Percentiles rank a stretch among this genome's conserved stretches.
These are phyloP conservation scores for Wilcoxina mikolae DNA, from an alignment of 495 filamentous ascomycete genomes.

Conservation along the genomic window DNA sequence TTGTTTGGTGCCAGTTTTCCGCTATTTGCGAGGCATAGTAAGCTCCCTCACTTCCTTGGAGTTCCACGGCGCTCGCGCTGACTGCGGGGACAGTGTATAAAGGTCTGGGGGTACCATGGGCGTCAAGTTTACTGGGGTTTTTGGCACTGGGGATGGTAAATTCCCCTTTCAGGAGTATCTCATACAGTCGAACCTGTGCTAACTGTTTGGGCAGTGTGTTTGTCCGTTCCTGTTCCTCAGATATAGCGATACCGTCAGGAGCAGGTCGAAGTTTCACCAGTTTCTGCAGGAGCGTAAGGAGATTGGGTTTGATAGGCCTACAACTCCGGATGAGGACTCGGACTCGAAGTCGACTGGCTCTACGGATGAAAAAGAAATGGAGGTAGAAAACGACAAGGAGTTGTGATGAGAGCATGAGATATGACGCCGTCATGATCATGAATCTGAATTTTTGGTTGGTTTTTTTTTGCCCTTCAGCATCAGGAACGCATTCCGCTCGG, in stretches of 20 bases:
- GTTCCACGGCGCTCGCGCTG: not conserved
- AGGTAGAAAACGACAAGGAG: not conserved
- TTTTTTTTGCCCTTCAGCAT: no score
- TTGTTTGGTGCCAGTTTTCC: slow-evolving; percentile 50
- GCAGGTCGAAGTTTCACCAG: slow-evolving; percentile 22
- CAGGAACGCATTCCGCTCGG: no score
- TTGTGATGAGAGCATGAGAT: not conserved
- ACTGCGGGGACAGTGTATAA: slow-evolving; percentile 24
- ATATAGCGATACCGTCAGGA: slow-evolving; percentile 21
- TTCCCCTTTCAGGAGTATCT: no score
- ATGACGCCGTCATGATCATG: no score
- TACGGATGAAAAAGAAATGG: not conserved
- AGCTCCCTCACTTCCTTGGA: not conserved
- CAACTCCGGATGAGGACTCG: not conserved
- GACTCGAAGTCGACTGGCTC: not conserved
- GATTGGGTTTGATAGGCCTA: not conserved
- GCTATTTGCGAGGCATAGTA: slow-evolving; percentile 22
- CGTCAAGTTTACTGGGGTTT: slow-evolving; percentile 23
- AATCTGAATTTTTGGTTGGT: no score
- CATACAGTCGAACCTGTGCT: no score
- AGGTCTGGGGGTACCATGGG: slow-evolving; percentile 17
- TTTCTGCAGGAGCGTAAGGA: slow-evolving; percentile 23
- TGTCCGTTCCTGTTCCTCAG: slow-evolving; percentile 25
- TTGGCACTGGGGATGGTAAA: slow-evolving; percentile 18
- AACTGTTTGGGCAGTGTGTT: no score